These are phyloP conservation scores for Starmera pachycereana DNA, from an alignment of 805 yeast genomes.

Conservation along the genomic window DNA sequence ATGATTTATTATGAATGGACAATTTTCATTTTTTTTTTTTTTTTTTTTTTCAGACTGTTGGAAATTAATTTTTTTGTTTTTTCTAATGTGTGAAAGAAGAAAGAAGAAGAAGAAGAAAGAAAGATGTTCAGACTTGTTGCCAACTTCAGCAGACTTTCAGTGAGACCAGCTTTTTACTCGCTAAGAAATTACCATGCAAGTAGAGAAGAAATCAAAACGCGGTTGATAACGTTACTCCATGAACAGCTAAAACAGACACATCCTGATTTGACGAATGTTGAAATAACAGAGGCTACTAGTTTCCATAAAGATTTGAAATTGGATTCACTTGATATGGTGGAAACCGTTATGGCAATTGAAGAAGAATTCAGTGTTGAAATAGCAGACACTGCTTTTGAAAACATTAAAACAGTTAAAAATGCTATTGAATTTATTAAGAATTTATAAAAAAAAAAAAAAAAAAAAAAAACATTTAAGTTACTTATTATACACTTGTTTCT, in stretches of 20 bases:
- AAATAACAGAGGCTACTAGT: conserved; percentile 32
- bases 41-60: too few species aligned
- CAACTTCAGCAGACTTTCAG: too few species aligned
- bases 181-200: neutral
- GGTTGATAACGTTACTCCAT: conserved; percentile 21
- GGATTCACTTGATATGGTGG: conserved; percentile 65
- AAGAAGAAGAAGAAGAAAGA: too few species aligned
- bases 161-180: too few species aligned
- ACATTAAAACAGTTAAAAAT: conserved; percentile 77
- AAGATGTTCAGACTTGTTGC: too few species aligned
- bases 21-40: too few species aligned
- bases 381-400: conserved; percentile 79
- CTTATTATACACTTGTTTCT: conserved; percentile 26
- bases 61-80: too few species aligned
- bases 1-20: neutral
- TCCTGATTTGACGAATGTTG: conserved; percentile 17
- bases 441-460: neutral
- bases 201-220: neutral
- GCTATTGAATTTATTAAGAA: conserved; percentile 63
- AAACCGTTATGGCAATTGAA: conserved; percentile 64
- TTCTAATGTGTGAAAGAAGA: too few species aligned
- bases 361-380: conserved; percentile 56
- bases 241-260: conserved; percentile 47
- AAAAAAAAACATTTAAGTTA: too few species aligned
- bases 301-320: conserved; percentile 58